Base-by-base conservation (phyloP, 2,329 filamentous ascomycete genomes). In the Fusarium ambrosium region DNA sequence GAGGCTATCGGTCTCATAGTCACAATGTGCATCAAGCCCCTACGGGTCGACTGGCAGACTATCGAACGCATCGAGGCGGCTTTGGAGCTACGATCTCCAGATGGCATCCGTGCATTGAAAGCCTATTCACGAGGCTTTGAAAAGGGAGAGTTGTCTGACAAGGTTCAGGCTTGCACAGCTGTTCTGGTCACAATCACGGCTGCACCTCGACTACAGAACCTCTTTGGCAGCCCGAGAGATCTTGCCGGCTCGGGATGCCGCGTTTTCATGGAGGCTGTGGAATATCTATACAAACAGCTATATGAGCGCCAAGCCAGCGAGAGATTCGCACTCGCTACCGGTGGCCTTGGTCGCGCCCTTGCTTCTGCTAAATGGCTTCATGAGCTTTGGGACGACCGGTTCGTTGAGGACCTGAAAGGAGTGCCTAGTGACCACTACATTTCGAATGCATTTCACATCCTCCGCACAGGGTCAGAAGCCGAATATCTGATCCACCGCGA, bases 321-420 rank as follows among this genome's bases (percentile, higher is more conserved):
- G 32, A 32, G 45, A 27, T 68, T 72, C 32, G 68, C 68, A n/a
- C 22, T 32, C 14, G 36, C 56, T n/a, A 59, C 66, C 0, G 64
- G 59, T 13, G 39, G 39, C 2, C 51, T 72, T 18, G 70, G 70
- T 1, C 61, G 68, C 6, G 64, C 70, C 27, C 55, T 72, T 6
- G 51, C 58, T 4, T 61, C 64, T 7, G 63, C 70, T 13, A 37
- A 6, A 4, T 72, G 70, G 70, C 68, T 72, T 27, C 70, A 72
- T 22, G 41, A 64, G 9, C 39, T 68, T 45, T 70, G 60, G 64
- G 29, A 53, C 2, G 60, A 70, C 16, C 24, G n/a, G 2, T 72
- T 59, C 11, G 53, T 72, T 24, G 36, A 62, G 27, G 69, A 65
- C 37, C 24, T 72, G 22, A 34, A 37, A 2, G n/a, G 45, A 1